Base-by-base conservation (phyloP, 2,329 filamentous ascomycete species). In the Lasiodiplodia hormozganensis region DNA sequence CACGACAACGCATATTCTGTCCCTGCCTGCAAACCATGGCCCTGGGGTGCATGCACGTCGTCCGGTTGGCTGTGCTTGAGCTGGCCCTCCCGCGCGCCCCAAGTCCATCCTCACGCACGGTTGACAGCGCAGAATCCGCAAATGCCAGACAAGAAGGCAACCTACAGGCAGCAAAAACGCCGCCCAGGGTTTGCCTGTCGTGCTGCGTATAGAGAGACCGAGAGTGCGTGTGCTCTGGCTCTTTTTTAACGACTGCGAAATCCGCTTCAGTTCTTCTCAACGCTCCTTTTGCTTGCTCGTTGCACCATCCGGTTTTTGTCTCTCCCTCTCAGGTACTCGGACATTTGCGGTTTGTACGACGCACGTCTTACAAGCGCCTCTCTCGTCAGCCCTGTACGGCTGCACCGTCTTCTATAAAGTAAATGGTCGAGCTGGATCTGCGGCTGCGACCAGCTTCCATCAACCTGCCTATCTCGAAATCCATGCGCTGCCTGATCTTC, bases 401-500 rank as follows among this genome's bases (percentile, higher is more conserved):
- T 31, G 43, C 21, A 5, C 38, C 60, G 31, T 38, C 60, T 21
- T 40, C 60, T 21, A 52, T 38, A 49, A 52, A 47, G 47, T 16
- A 64, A 2, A 38, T 25, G 16, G 18, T 64, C 47, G 31, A 38
- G 60, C 60, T 62, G 60, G 25, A 62, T 31, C 38, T 36, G 43
- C 43, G 23, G 60, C 47, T 52, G 18, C 31, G n/a, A 52, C n/a
- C 14, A 25, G 43, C 47, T 34, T 23, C 57, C 47, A 7, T 11
- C 28, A 4, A 49, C 34, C 21, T 25, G 4, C 2, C 47, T 47
- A 14, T 18, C 25, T 51, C 66, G 38, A 43, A 64, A 52, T n/a
- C 66, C 49, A 68, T 68, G 66, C 66, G 66, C 57, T 68, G 66
- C 21, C 56, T 49, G 7, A 31, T 62, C 23, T 34, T 52, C 23